Evolutionary conservation across 495 filamentous ascomycete genomes (phyloP).

Genomic region (Saxophila tyrrhenica): DNA sequence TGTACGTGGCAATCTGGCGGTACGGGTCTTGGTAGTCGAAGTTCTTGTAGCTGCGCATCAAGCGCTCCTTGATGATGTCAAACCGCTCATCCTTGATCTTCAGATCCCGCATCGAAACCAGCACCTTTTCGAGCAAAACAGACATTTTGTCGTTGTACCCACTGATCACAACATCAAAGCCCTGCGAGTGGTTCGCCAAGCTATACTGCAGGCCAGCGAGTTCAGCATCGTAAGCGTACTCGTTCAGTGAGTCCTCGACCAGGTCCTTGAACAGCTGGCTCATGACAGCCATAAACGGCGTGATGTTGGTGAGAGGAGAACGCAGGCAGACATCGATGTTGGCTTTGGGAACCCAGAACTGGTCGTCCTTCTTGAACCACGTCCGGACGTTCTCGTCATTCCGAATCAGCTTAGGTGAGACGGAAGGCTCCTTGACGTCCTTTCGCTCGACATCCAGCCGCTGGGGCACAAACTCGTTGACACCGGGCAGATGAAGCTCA

Average conservation of each 20-base stretch:
- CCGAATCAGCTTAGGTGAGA: constrained; percentile 72
- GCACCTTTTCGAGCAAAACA: constrained; percentile 81
- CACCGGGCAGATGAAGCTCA: constrained; percentile 76
- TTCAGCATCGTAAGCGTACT: constrained; percentile 96
- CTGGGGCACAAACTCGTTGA: constrained; percentile 93
- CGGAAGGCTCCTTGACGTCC: constrained; percentile 60
- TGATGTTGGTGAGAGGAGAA: constrained; percentile 65
- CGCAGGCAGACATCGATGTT: constrained; percentile 70
- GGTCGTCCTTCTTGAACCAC: constrained; percentile 99
- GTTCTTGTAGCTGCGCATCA: constrained; percentile 66
- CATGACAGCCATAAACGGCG: constrained; percentile 66
- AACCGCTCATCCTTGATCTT: constrained; percentile 76
- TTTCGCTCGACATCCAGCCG: constrained; percentile 91
- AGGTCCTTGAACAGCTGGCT: constrained; percentile 74
- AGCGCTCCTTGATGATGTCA: constrained; percentile 78
- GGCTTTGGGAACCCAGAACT: constrained; percentile 95
- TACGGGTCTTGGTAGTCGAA: constrained; percentile 80
- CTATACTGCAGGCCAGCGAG: constrained; percentile 82
- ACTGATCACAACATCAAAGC: constrained; percentile 66
- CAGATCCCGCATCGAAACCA: constrained; percentile 75
- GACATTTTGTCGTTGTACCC: constrained; percentile 96
- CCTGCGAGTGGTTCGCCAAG: constrained; percentile 55
- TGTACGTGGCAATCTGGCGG: constrained; percentile 79
- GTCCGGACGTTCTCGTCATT: constrained; percentile 71
- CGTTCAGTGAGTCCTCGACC: constrained; percentile 77